Conservation (phyloP, 768 basidiomycete species). For the Daedaleopsis sinensis region DNA sequence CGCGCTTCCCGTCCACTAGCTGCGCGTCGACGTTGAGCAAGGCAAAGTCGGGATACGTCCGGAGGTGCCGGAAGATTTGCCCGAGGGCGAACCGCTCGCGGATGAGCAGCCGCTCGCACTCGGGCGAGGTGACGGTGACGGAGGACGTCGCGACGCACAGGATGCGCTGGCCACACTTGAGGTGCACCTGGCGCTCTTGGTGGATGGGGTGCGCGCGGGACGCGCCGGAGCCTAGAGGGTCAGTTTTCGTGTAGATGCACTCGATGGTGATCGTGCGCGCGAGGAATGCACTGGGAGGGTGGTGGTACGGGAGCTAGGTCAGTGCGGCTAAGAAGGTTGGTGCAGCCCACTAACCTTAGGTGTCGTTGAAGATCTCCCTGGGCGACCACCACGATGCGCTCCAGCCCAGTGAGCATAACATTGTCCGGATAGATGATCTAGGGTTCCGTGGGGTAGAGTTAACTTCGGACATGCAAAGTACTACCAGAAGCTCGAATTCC, state of each 20-base stretch:
- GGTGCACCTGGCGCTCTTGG: constrained; percentile 67
- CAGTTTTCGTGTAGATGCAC: constrained; percentile 55
- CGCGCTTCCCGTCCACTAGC: constrained; percentile 26
- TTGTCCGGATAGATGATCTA: constrained; percentile 43
- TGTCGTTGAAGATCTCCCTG: constrained; percentile 73
- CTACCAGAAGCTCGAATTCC: no score
- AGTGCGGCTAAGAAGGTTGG: not conserved
- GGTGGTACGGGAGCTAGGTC: not conserved
- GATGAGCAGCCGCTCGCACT: constrained; percentile 64
- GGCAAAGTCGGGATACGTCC: constrained; percentile 57
- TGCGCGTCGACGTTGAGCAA: constrained; percentile 53
- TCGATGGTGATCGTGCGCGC: constrained; percentile 61
- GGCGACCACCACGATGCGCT: constrained; percentile 68
- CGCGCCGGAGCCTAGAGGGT: constrained; percentile 34
- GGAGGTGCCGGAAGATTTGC: constrained; percentile 63
- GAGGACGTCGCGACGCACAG: constrained; percentile 69
- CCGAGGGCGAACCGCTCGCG: constrained; percentile 70
- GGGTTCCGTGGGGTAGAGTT: not conserved
- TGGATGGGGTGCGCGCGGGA: constrained; percentile 55
- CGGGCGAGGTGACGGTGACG: constrained; percentile 60
- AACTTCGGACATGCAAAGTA: not conserved
- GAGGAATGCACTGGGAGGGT: constrained; percentile 59
- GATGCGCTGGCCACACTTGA: constrained; percentile 56
- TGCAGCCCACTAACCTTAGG: constrained; percentile 52
- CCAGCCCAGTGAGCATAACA: constrained; percentile 49